These are phyloP conservation scores for Crotalaria pallida DNA, from an alignment of 306 rosid species.

Conservation along the genomic window DNA sequence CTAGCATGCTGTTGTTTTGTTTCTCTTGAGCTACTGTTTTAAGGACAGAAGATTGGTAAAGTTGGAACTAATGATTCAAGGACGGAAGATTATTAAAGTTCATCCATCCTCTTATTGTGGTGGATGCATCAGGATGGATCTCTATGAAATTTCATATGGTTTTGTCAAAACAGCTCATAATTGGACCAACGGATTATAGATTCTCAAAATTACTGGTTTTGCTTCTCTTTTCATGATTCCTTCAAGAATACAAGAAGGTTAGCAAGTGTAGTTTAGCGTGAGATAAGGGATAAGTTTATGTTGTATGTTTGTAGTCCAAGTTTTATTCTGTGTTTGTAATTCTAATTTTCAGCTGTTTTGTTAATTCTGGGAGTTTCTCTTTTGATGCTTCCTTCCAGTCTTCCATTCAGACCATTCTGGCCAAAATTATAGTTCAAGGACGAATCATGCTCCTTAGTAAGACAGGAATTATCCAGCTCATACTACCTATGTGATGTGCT, in stretches of 20 bases:
- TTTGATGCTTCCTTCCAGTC: neutral
- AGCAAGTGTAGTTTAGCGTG: neutral
- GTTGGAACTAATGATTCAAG: neutral
- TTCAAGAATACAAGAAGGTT: neutral
- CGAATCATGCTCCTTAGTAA: neutral
- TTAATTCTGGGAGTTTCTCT: neutral
- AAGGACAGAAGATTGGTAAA: neutral
- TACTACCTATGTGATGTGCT: neutral
- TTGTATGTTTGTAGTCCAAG: neutral
- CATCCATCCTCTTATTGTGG: constrained; percentile 1
- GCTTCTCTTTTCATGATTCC: constrained; percentile 1
- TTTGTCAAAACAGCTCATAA: constrained; percentile 16
- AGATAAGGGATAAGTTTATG: neutral
- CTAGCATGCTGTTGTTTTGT: neutral
- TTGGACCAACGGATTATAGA: too few species aligned
- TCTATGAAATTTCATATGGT: neutral
- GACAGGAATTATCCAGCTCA: neutral
- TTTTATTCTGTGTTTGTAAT: neutral
- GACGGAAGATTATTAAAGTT: constrained; percentile 7
- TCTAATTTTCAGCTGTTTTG: neutral
- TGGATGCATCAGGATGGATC: constrained; percentile 4
- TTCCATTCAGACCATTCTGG: neutral
- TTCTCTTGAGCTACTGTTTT: constrained; percentile 12
- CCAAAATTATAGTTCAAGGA: neutral
- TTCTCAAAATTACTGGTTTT: too few species aligned